A percentile compares a stretch with the other conserved stretches of the same genome.
Conservation (phyloP, 192 early-diverging fungal species). For the Backusella sp. region DNA sequence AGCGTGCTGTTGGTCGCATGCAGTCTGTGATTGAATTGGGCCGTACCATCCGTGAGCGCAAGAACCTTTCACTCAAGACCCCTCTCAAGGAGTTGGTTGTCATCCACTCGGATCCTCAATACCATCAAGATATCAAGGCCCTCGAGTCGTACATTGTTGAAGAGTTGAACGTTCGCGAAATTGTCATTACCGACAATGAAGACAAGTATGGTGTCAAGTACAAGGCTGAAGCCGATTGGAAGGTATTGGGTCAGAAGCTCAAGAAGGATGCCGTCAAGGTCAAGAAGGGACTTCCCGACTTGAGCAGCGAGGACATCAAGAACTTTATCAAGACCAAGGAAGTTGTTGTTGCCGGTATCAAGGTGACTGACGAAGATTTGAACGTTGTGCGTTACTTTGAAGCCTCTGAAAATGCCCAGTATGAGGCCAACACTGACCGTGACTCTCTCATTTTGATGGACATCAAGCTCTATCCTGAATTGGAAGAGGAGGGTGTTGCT, state of each 20-base stretch:
- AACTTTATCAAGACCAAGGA: slow-evolving; percentile 66
- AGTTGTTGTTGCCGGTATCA: slow-evolving; percentile 78
- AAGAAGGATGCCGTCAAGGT: slow-evolving; percentile 88
- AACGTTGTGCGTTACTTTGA: slow-evolving; percentile 88
- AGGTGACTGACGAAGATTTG: slow-evolving; percentile 79
- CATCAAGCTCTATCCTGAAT: slow-evolving; percentile 70
- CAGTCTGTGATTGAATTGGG: slow-evolving; percentile 96
- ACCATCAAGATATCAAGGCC: slow-evolving; percentile 82
- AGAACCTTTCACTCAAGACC: slow-evolving; percentile 90
- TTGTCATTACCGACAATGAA: slow-evolving; percentile 90
- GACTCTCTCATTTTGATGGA: slow-evolving; percentile 91
- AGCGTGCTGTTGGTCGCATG: slow-evolving; percentile 93
- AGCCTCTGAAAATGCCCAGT: slow-evolving; percentile 54
- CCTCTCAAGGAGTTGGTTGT: slow-evolving; percentile 92
- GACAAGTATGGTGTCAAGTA: slow-evolving; percentile 92
- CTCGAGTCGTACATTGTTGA: slow-evolving; percentile 87
- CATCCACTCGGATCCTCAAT: slow-evolving; percentile 84
- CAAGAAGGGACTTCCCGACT: slow-evolving; percentile 74
- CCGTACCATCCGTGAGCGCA: slow-evolving; percentile 86
- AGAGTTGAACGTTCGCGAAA: slow-evolving; percentile 88
- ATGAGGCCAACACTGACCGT: slow-evolving; percentile 76
- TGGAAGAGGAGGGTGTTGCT: slow-evolving; percentile 89
- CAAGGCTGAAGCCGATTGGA: slow-evolving; percentile 86
- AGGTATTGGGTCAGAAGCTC: slow-evolving; percentile 84
- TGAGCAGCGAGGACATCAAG: slow-evolving; percentile 79